Conservation (phyloP, 805 yeast species). For the Nakazawaea siamensis region DNA sequence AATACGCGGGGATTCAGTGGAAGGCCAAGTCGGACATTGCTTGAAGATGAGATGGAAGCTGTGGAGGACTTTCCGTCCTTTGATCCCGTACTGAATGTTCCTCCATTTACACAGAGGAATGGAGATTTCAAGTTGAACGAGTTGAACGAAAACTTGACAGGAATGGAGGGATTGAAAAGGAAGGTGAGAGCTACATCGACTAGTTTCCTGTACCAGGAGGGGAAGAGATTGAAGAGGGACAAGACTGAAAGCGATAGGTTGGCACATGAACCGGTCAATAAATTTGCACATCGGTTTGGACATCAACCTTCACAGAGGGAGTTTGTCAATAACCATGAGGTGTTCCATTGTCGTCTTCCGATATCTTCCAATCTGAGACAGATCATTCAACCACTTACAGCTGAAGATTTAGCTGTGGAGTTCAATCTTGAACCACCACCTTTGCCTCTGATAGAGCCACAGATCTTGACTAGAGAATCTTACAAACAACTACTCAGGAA, state of each 20-base stretch:
- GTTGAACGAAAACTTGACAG: conserved; percentile 14
- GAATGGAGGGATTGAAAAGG: background rate
- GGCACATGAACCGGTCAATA: conserved; percentile 9
- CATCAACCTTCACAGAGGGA: background rate
- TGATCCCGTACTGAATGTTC: conserved; percentile 1
- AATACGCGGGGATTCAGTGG: no score
- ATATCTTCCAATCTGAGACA: background rate
- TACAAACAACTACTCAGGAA: conserved; percentile 1
- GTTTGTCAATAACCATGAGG: conserved; percentile 5
- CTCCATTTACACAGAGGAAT: conserved; percentile 22
- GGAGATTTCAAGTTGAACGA: conserved; percentile 22
- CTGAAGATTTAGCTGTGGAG: no score
- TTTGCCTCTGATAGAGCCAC: no score
- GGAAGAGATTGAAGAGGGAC: conserved; percentile 2
- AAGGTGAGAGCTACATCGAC: background rate
- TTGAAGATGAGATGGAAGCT: no score
- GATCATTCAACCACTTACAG: background rate
- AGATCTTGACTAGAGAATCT: no score
- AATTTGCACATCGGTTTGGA: conserved; percentile 1
- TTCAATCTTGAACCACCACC: conserved; percentile 3
- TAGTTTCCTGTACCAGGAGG: background rate
- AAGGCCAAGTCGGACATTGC: no score
- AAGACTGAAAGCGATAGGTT: background rate
- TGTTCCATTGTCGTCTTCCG: conserved; percentile 4
- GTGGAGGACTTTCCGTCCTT: background rate